Evolutionary conservation across 2,329 filamentous ascomycete genomes (phyloP), one percentile per base, ranked within the genome.

Genomic region (Gnomoniopsis sp.): DNA sequence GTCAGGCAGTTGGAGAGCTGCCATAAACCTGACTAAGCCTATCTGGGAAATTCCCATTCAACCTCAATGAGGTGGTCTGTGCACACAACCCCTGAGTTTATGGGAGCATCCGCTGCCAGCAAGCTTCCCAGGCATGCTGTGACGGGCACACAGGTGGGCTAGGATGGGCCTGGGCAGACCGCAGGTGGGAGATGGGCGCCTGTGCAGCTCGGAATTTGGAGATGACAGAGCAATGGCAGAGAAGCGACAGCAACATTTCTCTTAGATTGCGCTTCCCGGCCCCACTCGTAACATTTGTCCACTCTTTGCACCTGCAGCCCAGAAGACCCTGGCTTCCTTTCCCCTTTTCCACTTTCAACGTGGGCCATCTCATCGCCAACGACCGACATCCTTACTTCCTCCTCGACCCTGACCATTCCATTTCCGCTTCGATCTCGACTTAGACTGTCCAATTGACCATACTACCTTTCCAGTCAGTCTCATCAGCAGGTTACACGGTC

Each of bases 311-410:
- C n/a, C n/a, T 48, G 21, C 44, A 49, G 53, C 36, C 19, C 36
- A 41, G 14, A 11, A 41, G 36, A n/a, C 36, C 36, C 36, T 54
- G 50, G 22, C 44, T 49, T 34, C 12, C 17, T 44, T 57, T 62
- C 60, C 60, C 57, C 60, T 57, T 59, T 59, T 62, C 57, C 57
- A 62, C 54, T 58, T 30, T 44, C 43, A 46, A 55, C 53, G 57
- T 51, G 56, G 53, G 46, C 51, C 56, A 59, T 55, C 34, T 43
- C 48, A 49, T 26, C 46, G 38, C 44, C 50, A 58, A n/a, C 51
- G 54, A 41, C n/a, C 23, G 19, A 38, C 50, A 48, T 38, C 38
- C 22, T 55, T 44, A 44, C n/a, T 19, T 21, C n/a, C 11, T 22
- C 11, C 44, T 19, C 19, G n/a, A 23, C 19, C 21, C 8, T 49